A percentile compares a stretch with the other conserved stretches of the same genome.
Conservation (phyloP, 257 asterid species). For the Salvia splendens region DNA sequence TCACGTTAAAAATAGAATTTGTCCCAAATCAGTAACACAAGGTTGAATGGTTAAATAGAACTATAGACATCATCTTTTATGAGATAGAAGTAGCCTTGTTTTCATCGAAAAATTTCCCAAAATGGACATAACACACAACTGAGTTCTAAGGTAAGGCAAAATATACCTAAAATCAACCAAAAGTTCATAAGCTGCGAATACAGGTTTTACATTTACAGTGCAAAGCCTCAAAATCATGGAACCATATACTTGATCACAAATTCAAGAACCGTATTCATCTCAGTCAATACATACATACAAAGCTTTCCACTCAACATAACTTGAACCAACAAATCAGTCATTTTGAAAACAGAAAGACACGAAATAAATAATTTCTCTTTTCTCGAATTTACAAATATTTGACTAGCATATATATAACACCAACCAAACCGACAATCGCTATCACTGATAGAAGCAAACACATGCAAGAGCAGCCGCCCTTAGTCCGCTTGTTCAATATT, state of each 20-base stretch:
- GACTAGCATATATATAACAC: slow-evolving; percentile 64
- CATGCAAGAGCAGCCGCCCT: slow-evolving; percentile 94
- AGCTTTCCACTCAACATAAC: slow-evolving; percentile 10
- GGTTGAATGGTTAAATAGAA: too few relatives aligned
- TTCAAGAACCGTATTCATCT: neutral
- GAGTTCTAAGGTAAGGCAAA: too few relatives aligned
- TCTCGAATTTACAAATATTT: slow-evolving; percentile 59
- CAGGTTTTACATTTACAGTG: neutral
- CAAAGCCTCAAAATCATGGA: neutral
- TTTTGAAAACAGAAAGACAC: slow-evolving; percentile 13
- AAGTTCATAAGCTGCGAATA: neutral
- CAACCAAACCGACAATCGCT: slow-evolving; percentile 64
- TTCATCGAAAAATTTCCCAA: too few relatives aligned
- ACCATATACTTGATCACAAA: neutral
- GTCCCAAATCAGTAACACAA: too few relatives aligned
- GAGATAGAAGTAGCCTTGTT: too few relatives aligned
- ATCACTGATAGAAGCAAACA: slow-evolving; percentile 61
- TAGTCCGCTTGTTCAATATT: slow-evolving; percentile 73
- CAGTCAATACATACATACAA: slow-evolving; percentile 17
- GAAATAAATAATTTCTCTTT: neutral
- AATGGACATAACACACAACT: too few relatives aligned
- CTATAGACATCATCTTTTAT: too few relatives aligned
- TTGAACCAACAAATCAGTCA: slow-evolving; percentile 2
- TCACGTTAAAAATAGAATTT: too few relatives aligned
- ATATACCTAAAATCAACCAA: neutral